These are phyloP conservation scores for Alternaria solani DNA, from an alignment of 2,329 filamentous ascomycete genomes.

Conservation along the genomic window DNA sequence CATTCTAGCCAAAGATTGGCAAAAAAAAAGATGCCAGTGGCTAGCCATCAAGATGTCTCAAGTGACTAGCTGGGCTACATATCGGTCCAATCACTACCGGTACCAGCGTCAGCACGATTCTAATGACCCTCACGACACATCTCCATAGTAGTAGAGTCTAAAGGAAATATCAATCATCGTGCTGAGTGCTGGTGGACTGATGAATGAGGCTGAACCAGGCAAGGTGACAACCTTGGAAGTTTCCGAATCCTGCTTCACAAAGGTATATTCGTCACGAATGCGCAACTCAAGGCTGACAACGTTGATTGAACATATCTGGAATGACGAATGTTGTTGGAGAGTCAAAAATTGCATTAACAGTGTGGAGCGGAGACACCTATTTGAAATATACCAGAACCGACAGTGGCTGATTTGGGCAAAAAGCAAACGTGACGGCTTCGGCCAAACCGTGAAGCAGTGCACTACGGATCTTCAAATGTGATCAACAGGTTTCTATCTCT, in stretches of 20 bases:
- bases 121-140: too few species aligned
- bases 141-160: too few species aligned
- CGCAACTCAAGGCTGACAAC: too few species aligned
- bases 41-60: background rate
- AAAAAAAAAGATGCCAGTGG: background rate
- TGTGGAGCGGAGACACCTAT: background rate
- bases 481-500: background rate
- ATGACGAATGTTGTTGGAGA: background rate
- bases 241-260: too few species aligned
- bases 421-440: background rate
- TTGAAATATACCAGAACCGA: background rate
- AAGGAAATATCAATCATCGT: too few species aligned
- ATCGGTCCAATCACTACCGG: background rate
- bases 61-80: background rate
- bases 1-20: background rate
- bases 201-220: too few species aligned
- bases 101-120: too few species aligned
- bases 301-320: too few species aligned
- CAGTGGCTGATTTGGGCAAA: background rate
- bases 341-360: background rate
- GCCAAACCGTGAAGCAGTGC: background rate
- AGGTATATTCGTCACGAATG: too few species aligned
- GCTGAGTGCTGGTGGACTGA: too few species aligned
- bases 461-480: background rate
- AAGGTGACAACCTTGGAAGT: too few species aligned